Conservation (phyloP, 2,329 filamentous ascomycete genomes). For the Colletotrichum sp. region DNA sequence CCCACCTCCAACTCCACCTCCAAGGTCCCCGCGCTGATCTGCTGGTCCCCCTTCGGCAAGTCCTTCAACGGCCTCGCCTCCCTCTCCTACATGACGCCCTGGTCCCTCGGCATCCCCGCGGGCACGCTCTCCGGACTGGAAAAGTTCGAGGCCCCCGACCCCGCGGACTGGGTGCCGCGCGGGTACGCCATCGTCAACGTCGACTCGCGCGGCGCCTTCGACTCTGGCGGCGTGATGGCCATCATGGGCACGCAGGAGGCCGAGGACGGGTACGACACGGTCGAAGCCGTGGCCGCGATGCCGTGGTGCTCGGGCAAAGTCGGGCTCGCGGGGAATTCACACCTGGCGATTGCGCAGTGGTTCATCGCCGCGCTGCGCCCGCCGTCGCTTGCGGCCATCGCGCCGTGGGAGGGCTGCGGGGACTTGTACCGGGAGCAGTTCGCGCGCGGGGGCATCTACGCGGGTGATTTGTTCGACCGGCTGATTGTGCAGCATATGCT, state of each 20-base stretch:
- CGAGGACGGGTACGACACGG: constrained; percentile 27
- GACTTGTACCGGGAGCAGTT: constrained; percentile 29
- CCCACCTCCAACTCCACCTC: constrained; percentile 28
- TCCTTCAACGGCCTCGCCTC: constrained; percentile 43
- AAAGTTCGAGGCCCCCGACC: constrained; percentile 34
- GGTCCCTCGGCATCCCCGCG: constrained; percentile 40
- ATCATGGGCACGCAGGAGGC: constrained; percentile 27
- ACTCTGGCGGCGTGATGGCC: constrained; percentile 30
- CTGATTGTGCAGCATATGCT: constrained; percentile 23
- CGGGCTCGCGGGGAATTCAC: constrained; percentile 31
- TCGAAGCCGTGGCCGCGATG: constrained; percentile 27
- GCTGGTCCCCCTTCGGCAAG: constrained; percentile 51
- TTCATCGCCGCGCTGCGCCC: constrained; percentile 23
- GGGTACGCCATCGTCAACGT: constrained; percentile 34
- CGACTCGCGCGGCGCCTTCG: constrained; percentile 30
- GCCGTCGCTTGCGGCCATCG: constrained; percentile 24
- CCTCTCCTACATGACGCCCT: constrained; percentile 38
- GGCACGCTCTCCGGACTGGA: constrained; percentile 25
- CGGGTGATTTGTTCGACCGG: constrained; percentile 23
- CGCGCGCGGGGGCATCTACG: constrained; percentile 27
- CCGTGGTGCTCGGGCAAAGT: constrained; percentile 31
- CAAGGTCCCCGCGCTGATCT: constrained; percentile 46
- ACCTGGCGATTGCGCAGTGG: constrained; percentile 29
- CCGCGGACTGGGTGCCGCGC: constrained; percentile 30
- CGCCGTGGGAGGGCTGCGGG: constrained; percentile 46